A percentile compares a stretch with the other conserved stretches of the same genome.
Evolutionary conservation across 228 moss, liverwort and hornwort species (phyloP).

Genomic region (Sphagnum magellanicum): DNA sequence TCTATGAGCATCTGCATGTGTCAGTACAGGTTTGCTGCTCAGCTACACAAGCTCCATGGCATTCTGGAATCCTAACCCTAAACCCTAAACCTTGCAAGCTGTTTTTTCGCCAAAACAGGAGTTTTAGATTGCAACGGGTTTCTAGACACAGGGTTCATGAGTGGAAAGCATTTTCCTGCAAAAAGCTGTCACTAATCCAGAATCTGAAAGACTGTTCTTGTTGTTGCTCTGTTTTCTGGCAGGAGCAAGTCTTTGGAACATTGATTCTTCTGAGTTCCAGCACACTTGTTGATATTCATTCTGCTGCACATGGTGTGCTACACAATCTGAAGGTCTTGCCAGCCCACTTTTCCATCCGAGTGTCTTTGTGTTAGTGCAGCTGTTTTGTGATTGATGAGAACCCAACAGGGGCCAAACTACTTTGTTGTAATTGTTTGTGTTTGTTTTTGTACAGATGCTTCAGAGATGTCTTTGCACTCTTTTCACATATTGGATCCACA

Average conservation of each 20-base stretch:
- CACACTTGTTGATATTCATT: constrained; percentile 41
- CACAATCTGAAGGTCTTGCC: constrained; percentile 41
- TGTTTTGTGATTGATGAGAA: too few relatives aligned
- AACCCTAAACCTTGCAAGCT: too few relatives aligned
- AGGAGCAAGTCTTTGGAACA: constrained; percentile 66
- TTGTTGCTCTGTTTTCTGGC: neutral
- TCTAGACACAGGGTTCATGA: too few relatives aligned
- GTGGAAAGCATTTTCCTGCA: neutral
- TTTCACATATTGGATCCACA: too few relatives aligned
- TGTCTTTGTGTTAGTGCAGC: neutral
- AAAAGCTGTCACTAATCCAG: neutral
- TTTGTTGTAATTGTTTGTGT: too few relatives aligned
- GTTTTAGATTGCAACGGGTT: too few relatives aligned
- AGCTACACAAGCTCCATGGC: neutral
- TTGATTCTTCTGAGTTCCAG: constrained; percentile 47
- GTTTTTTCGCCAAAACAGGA: too few relatives aligned
- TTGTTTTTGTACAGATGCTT: too few relatives aligned
- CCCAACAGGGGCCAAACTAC: too few relatives aligned
- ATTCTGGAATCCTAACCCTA: too few relatives aligned
- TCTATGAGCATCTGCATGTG: constrained; percentile 39
- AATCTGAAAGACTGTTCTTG: neutral
- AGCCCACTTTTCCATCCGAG: neutral
- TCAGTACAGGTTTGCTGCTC: constrained; percentile 43
- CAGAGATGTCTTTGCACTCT: too few relatives aligned
- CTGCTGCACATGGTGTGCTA: constrained; percentile 43